Evolutionary conservation across 2,329 filamentous ascomycete genomes (phyloP).

Genomic region (Pseudocercospora fuligena): DNA sequence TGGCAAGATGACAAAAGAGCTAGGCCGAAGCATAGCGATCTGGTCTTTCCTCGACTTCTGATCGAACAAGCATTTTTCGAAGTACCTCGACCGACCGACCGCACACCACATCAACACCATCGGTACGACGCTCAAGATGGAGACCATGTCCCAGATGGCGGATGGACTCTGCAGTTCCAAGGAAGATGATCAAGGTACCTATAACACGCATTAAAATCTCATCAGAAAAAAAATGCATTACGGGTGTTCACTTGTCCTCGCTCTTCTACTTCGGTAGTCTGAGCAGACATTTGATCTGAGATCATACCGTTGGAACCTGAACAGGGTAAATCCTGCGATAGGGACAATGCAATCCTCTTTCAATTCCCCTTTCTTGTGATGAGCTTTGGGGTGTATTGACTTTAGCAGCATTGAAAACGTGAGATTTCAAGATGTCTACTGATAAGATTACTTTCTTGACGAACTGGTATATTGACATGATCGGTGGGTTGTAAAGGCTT

Average conservation of each 20-base stretch:
- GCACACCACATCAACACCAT: constrained; percentile 7
- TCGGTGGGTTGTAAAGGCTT: background rate
- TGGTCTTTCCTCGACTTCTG: background rate
- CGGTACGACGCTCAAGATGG: constrained; percentile 25
- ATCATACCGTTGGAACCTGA: constrained; percentile 82
- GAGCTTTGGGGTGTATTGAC: constrained; percentile 52
- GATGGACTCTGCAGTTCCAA: constrained; percentile 12
- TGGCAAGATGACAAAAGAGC: background rate
- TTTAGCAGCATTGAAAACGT: constrained; percentile 56
- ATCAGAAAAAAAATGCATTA: constrained; percentile 40
- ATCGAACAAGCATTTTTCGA: background rate
- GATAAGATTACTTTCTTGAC: constrained; percentile 85
- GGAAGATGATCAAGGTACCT: constrained; percentile 31
- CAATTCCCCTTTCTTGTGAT: constrained; percentile 30
- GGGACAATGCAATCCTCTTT: constrained; percentile 79
- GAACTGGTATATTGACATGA: constrained; percentile 67
- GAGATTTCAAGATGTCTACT: constrained; percentile 64
- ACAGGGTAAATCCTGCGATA: constrained; percentile 82
- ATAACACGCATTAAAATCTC: constrained; percentile 18
- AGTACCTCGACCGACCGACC: background rate
- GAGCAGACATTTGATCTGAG: constrained; percentile 60
- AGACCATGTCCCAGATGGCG: constrained; percentile 16
- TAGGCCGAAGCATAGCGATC: background rate
- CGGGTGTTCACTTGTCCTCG: constrained; percentile 42
- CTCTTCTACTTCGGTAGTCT: constrained; percentile 31